These are phyloP conservation scores for Dryas drummondii DNA, from an alignment of 306 rosid species.

Conservation along the genomic window DNA sequence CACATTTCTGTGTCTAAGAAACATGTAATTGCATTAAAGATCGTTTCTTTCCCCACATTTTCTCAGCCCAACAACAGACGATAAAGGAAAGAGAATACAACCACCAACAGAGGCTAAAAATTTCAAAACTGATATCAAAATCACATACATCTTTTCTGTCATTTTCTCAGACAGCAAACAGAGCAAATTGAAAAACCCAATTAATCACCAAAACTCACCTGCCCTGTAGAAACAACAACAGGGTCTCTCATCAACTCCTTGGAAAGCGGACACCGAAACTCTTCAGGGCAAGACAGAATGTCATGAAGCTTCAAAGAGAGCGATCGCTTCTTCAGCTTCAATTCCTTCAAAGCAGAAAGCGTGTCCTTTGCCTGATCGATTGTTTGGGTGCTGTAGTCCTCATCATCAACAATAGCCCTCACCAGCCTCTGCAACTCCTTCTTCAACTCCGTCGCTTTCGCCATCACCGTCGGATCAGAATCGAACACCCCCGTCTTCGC, in stretches of 20 bases:
- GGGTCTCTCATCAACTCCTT: constrained; percentile 94
- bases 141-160: not conserved
- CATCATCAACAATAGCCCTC: constrained; percentile 61
- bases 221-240: constrained; percentile 76
- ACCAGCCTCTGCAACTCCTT: constrained; percentile 68
- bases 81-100: constrained; percentile 24
- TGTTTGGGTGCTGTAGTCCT: constrained; percentile 45
- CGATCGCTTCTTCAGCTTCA: constrained; percentile 55
- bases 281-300: constrained; percentile 54
- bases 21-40: not conserved
- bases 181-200: constrained; percentile 7
- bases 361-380: constrained; percentile 66
- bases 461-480: constrained; percentile 51
- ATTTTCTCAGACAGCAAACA: constrained; percentile 5
- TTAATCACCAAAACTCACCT: constrained; percentile 48
- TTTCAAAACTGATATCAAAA: not conserved
- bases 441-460: constrained; percentile 66
- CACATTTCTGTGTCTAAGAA: no score
- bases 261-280: constrained; percentile 81
- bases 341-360: constrained; percentile 54
- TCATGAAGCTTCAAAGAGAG: constrained; percentile 47
- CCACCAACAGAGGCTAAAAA: not conserved
- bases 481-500: constrained; percentile 67
- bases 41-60: constrained; percentile 29
- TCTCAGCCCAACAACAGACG: constrained; percentile 28